Conservation (phyloP, 805 yeast genomes). For the Metschnikowia drakensbergensis region DNA sequence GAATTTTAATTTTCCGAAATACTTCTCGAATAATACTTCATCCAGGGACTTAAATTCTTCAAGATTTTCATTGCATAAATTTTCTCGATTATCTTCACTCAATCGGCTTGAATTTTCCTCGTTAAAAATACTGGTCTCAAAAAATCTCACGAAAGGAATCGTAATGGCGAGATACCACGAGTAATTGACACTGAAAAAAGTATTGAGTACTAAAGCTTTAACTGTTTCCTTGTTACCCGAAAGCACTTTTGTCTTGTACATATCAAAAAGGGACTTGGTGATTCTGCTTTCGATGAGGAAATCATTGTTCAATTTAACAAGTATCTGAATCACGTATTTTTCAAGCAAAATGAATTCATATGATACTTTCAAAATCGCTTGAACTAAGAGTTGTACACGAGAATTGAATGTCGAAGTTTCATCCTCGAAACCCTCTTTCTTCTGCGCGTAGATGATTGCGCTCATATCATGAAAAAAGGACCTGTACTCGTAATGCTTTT, state of each 20-base stretch:
- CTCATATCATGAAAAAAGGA: slow-evolving; percentile 24
- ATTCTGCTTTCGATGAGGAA: slow-evolving; percentile 28
- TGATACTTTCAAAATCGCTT: slow-evolving; percentile 31
- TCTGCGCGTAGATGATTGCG: slow-evolving; percentile 23
- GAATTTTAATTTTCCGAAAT: slow-evolving; percentile 10
- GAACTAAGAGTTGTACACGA: slow-evolving; percentile 23
- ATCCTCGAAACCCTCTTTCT: slow-evolving; percentile 28
- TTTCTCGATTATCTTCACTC: too few relatives aligned
- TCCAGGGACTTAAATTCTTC: slow-evolving; percentile 10
- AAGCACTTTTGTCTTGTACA: slow-evolving; percentile 18
- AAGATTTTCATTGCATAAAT: background rate
- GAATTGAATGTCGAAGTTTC: slow-evolving; percentile 16
- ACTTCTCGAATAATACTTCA: slow-evolving; percentile 3
- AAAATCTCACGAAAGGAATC: slow-evolving; percentile 34
- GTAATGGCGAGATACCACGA: slow-evolving; percentile 37
- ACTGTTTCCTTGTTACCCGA: slow-evolving; percentile 18
- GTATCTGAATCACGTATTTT: slow-evolving; percentile 35
- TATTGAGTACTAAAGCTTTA: slow-evolving; percentile 34
- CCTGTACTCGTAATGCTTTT: slow-evolving; percentile 29
- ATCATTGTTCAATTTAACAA: slow-evolving; percentile 32
- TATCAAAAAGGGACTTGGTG: slow-evolving; percentile 22
- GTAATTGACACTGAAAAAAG: slow-evolving; percentile 31
- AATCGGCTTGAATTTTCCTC: slow-evolving; percentile 18
- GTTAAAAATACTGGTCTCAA: slow-evolving; percentile 30
- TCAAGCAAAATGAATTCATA: slow-evolving; percentile 39